Percentiles rank a stretch among this genome's conserved stretches.
phyloP scores from a whole-genome alignment of 306 rosid genomes.

The Bauhinia variegata region DNA sequence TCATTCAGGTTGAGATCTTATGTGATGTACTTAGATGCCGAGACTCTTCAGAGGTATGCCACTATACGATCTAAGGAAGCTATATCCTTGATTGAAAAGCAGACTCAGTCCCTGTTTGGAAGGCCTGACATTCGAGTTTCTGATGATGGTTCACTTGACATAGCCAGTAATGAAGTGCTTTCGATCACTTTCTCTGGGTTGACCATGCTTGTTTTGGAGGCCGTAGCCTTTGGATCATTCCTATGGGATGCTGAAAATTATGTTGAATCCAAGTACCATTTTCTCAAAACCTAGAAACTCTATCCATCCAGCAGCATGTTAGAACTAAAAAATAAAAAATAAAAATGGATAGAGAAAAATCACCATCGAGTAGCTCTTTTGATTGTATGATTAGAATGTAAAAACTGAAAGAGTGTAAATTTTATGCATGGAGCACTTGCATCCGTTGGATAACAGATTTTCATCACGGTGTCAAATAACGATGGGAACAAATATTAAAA shows the following conservation, averaged over 20 bases:
- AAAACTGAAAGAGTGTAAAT: no score
- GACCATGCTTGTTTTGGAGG: slow-evolving; percentile 86
- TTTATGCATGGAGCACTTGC: no score
- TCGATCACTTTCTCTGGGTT: slow-evolving; percentile 66
- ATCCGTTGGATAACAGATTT: no score
- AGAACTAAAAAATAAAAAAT: no score
- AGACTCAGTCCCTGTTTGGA: slow-evolving; percentile 91
- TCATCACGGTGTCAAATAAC: no score
- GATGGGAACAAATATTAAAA: no score
- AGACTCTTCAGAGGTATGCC: slow-evolving; percentile 86
- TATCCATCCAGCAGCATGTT: no score
- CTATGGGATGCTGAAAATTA: slow-evolving; percentile 87
- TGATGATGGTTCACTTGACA: slow-evolving; percentile 72
- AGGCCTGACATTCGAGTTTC: slow-evolving; percentile 70
- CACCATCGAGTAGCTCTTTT: no score
- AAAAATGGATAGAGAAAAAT: no score
- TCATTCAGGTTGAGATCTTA: slow-evolving; percentile 65
- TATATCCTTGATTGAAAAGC: slow-evolving; percentile 87
- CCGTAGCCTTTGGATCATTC: slow-evolving; percentile 85
- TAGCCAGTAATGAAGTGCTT: slow-evolving; percentile 67
- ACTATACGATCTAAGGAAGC: slow-evolving; percentile 90
- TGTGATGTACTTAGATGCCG: slow-evolving; percentile 83
- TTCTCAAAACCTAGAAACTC: slow-evolving; percentile 52
- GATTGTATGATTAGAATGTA: no score
- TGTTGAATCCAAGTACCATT: slow-evolving; percentile 76